Percentiles rank a stretch among this genome's conserved stretches.
Conservation (phyloP, 2,329 filamentous ascomycete genomes). For the Macrophomina phaseolina region DNA sequence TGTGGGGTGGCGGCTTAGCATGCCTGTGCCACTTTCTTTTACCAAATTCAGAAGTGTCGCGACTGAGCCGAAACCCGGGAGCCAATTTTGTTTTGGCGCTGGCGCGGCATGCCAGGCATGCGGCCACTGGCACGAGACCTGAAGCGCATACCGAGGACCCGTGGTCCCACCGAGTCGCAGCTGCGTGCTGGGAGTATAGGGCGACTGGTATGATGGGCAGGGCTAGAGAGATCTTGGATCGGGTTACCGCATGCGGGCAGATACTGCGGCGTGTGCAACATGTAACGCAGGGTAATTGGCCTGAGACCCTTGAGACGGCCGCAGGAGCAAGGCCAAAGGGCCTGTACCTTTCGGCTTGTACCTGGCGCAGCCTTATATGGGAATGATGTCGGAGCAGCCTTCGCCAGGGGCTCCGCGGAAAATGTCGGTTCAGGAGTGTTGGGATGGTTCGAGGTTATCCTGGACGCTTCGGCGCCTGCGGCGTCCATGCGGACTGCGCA, state of each 20-base stretch:
- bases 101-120: too few species aligned
- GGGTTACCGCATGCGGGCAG: conserved; percentile 7
- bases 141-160: too few species aligned
- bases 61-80: too few species aligned
- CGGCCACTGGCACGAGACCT: too few species aligned
- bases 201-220: background rate
- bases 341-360: background rate
- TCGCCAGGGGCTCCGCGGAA: background rate
- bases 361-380: background rate
- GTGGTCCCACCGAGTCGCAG: too few species aligned
- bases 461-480: background rate
- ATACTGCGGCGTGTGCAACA: background rate
- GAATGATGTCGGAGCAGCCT: background rate
- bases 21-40: too few species aligned
- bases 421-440: background rate
- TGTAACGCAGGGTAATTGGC: background rate
- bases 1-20: too few species aligned
- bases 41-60: too few species aligned
- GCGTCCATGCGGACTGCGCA: conserved; percentile 7
- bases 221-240: background rate
- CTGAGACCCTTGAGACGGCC: background rate
- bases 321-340: too few species aligned
- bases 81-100: too few species aligned
- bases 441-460: background rate
- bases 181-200: background rate